Conservation (phyloP, 768 basidiomycete genomes). For the Lentinula aciculospora region DNA sequence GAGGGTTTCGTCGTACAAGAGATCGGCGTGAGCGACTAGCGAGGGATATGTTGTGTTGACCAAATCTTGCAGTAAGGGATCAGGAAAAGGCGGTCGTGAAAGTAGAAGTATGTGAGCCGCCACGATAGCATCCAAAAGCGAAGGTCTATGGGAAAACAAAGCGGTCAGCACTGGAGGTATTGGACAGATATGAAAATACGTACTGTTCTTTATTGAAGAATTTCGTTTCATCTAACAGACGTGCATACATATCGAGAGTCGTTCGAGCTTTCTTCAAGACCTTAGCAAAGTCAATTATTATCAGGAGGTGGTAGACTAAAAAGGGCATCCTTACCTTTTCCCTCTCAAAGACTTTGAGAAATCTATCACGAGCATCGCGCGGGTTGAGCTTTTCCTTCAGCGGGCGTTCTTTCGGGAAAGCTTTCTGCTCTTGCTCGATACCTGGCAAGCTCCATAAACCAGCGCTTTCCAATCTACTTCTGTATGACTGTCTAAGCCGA, state of each 20-base stretch:
- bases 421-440: conserved; percentile 38
- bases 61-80: conserved; percentile 50
- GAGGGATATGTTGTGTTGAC: conserved; percentile 50
- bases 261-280: conserved; percentile 52
- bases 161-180: background rate
- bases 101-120: conserved; percentile 68
- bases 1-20: conserved; percentile 26
- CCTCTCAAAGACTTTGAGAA: conserved; percentile 54
- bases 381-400: conserved; percentile 22
- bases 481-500: conserved; percentile 54
- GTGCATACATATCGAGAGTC: conserved; percentile 52
- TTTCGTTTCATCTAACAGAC: conserved; percentile 41
- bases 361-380: conserved; percentile 21
- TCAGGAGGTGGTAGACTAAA: background rate
- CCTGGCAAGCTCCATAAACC: conserved; percentile 54
- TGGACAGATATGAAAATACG: conserved; percentile 8
- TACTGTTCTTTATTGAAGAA: conserved; percentile 52
- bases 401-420: conserved; percentile 26
- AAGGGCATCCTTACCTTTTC: conserved; percentile 44
- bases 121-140: conserved; percentile 58
- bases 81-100: conserved; percentile 52
- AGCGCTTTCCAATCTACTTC: conserved; percentile 51
- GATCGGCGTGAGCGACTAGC: conserved; percentile 53
- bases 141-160: conserved; percentile 37
- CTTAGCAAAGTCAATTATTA: conserved; percentile 26